Percentiles rank a stretch among this genome's conserved stretches.
phyloP scores from a whole-genome alignment of 441 rosid genomes.

The Brassica balearica region DNA sequence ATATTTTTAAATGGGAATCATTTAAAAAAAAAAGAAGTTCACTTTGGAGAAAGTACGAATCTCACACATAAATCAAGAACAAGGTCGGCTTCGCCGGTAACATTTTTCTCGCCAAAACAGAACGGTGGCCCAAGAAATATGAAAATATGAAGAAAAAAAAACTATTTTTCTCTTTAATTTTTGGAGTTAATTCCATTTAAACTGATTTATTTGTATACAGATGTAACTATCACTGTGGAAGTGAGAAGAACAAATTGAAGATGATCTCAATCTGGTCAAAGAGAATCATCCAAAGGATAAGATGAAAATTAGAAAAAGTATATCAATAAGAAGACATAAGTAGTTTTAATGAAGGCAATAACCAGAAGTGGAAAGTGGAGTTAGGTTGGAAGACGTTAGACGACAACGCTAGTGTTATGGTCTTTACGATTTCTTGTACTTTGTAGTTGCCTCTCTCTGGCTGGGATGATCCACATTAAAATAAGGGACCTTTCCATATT shows the following conservation, averaged over 20 bases:
- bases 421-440: neutral
- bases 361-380: constrained; percentile 20
- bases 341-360: constrained; percentile 28
- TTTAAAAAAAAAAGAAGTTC: neutral
- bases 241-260: constrained; percentile 23
- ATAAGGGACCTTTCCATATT: neutral
- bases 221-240: constrained; percentile 25
- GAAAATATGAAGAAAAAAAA: neutral
- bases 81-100: constrained; percentile 43
- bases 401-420: neutral
- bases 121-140: constrained; percentile 2
- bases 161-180: neutral
- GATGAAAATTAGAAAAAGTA: neutral
- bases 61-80: constrained; percentile 25
- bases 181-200: neutral
- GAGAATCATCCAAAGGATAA: constrained; percentile 40
- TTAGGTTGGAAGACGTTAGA: neutral
- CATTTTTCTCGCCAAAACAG: constrained; percentile 22
- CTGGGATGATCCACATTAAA: neutral
- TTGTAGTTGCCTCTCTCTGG: neutral
- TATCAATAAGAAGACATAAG: neutral
- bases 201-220: neutral
- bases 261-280: constrained; percentile 26
- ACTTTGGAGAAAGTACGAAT: constrained; percentile 17
- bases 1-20: neutral